Evolutionary conservation across 176 grass and related monocot genomes (phyloP).

Genomic region (sorghum (Sorghum bicolor)): DNA sequence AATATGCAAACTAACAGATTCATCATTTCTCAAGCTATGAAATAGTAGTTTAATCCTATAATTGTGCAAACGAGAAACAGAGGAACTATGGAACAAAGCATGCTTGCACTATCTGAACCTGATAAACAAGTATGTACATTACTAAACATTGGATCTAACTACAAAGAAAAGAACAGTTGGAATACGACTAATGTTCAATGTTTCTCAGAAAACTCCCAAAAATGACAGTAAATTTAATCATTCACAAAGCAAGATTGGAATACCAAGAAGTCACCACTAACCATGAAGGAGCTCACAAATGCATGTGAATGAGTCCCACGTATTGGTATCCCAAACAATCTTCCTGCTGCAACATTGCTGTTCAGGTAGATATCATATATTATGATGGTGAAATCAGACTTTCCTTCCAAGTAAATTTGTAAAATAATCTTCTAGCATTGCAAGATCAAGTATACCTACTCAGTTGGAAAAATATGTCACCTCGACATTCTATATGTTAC

Average conservation of each 20-base stretch:
- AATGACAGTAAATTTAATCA: neutral
- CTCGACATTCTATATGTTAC: neutral
- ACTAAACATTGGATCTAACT: conserved; percentile 11
- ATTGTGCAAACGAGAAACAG: neutral
- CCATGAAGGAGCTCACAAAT: conserved; percentile 94
- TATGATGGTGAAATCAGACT: neutral
- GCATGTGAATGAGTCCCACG: conserved; percentile 99
- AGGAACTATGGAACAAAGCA: neutral
- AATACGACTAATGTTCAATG: neutral
- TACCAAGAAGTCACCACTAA: conserved; percentile 30
- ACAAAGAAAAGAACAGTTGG: neutral
- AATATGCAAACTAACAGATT: neutral
- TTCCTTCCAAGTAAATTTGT: neutral
- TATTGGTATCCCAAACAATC: conserved; percentile 94
- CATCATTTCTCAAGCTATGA: neutral
- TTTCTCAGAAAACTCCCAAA: neutral
- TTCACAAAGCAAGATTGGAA: conserved; percentile 15
- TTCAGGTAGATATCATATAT: conserved; percentile 31
- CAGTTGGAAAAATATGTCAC: conserved; percentile 13
- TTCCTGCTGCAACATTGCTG: conserved; percentile 95
- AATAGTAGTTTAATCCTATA: conserved; percentile 2
- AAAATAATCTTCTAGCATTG: neutral
- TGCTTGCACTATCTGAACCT: neutral
- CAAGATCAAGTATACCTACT: neutral
- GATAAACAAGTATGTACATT: neutral